Conservation (phyloP, 345 rosid genomes). For the Euphorbia lathyris region DNA sequence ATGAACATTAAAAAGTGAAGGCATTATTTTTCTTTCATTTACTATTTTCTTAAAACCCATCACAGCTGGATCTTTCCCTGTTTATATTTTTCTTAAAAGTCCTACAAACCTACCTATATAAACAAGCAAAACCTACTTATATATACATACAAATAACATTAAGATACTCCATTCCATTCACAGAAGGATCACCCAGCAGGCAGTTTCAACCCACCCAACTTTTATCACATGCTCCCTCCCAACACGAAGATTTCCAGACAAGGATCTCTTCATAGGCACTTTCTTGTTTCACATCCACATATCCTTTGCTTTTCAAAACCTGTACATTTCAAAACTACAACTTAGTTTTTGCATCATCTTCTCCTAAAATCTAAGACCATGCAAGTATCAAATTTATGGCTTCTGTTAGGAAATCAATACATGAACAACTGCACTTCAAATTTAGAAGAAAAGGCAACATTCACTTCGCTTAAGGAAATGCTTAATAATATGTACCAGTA, state of each 20-base stretch:
- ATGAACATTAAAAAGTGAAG: too few relatives aligned
- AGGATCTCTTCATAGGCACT: constrained; percentile 52
- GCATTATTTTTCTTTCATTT: not conserved
- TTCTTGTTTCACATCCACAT: constrained; percentile 59
- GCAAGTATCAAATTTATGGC: too few relatives aligned
- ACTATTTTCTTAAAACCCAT: not conserved
- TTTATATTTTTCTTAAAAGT: too few relatives aligned
- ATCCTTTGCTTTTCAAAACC: constrained; percentile 66
- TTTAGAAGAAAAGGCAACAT: too few relatives aligned
- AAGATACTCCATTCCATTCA: not conserved
- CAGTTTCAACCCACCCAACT: not conserved
- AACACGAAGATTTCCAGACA: constrained; percentile 28
- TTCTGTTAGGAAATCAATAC: too few relatives aligned
- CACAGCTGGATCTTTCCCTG: not conserved
- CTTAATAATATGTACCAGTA: constrained; percentile 46
- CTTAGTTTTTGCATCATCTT: constrained; percentile 12
- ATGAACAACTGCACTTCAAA: too few relatives aligned
- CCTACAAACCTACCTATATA: too few relatives aligned
- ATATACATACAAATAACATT: not conserved
- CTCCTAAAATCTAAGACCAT: too few relatives aligned
- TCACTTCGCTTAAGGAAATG: too few relatives aligned
- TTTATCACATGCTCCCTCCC: constrained; percentile 15
- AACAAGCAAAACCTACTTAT: not conserved
- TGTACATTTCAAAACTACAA: constrained; percentile 25
- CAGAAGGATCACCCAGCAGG: not conserved